A percentile compares a stretch with the other conserved stretches of the same genome.
These are phyloP conservation scores for Gnomoniopsis sp. DNA, from an alignment of 2,329 filamentous ascomycete species.

Conservation along the genomic window DNA sequence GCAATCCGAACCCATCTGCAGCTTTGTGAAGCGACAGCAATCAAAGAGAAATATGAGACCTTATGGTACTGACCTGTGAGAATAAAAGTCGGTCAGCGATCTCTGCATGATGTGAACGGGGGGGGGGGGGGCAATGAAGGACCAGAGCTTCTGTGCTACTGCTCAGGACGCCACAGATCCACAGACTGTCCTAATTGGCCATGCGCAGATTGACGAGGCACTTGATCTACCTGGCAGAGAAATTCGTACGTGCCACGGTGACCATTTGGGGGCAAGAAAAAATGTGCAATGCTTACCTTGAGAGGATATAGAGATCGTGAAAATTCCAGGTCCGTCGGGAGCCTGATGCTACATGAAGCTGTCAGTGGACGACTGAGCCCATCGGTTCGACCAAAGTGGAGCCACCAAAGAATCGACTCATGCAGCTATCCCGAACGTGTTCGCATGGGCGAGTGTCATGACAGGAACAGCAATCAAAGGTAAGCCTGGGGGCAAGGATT, in stretches of 20 bases:
- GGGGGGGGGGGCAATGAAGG: not conserved
- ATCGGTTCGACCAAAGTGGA: constrained; percentile 24
- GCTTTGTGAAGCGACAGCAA: constrained; percentile 13
- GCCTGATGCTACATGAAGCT: constrained; percentile 24
- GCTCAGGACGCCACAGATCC: constrained; percentile 10
- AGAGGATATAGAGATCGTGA: constrained; percentile 29
- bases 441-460: constrained; percentile 37
- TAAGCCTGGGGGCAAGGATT: constrained; percentile 13
- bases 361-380: constrained; percentile 15
- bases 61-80: constrained; percentile 16
- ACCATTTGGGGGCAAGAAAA: not conserved
- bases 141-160: constrained; percentile 10
- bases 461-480: constrained; percentile 32
- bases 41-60: constrained; percentile 16
- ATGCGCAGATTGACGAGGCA: constrained; percentile 1
- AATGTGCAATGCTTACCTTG: constrained; percentile 14
- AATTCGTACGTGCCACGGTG: constrained; percentile 9
- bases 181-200: constrained; percentile 5
- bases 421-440: constrained; percentile 45
- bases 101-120: constrained; percentile 14
- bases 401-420: constrained; percentile 32
- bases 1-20: constrained; percentile 8
- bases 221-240: constrained; percentile 2
- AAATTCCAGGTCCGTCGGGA: constrained; percentile 16
- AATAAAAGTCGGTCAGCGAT: constrained; percentile 18